Evolutionary conservation across 371 early-diverging fungal species (phyloP).

Genomic region (Smittium culicis): DNA sequence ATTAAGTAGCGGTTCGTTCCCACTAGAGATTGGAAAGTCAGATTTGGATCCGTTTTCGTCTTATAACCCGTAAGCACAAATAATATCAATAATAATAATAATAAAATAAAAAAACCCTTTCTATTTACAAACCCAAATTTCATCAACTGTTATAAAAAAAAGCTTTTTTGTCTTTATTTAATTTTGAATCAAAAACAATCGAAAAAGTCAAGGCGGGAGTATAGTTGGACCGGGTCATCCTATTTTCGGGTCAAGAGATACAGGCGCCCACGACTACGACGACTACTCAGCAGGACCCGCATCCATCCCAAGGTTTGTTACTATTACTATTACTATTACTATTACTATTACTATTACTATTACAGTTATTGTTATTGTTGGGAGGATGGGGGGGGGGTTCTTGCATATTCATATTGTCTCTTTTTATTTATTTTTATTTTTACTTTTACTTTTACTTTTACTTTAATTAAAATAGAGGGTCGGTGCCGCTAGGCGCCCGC

Average conservation of each 20-base stretch:
- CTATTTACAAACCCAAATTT: neutral
- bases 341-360: neutral
- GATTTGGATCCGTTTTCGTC: conserved; percentile 19
- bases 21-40: conserved; percentile 17
- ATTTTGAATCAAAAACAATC: no score
- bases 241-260: conserved; percentile 45
- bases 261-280: conserved; percentile 21
- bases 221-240: conserved; percentile 81
- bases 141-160: neutral
- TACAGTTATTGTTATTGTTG: neutral
- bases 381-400: no score
- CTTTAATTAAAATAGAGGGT: conserved; percentile 26
- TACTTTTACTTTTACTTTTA: neutral
- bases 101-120: neutral
- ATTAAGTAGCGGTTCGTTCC: neutral
- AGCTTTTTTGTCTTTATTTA: neutral
- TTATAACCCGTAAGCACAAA: neutral
- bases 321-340: neutral
- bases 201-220: conserved; percentile 57
- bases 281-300: conserved; percentile 25
- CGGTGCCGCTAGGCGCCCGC: conserved; percentile 87
- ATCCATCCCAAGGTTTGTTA: conserved; percentile 17
- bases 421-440: neutral
- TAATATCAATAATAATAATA: neutral
- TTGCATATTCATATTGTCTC: neutral